Conservation (phyloP, 768 basidiomycete species). For the Mrakia frigida region DNA sequence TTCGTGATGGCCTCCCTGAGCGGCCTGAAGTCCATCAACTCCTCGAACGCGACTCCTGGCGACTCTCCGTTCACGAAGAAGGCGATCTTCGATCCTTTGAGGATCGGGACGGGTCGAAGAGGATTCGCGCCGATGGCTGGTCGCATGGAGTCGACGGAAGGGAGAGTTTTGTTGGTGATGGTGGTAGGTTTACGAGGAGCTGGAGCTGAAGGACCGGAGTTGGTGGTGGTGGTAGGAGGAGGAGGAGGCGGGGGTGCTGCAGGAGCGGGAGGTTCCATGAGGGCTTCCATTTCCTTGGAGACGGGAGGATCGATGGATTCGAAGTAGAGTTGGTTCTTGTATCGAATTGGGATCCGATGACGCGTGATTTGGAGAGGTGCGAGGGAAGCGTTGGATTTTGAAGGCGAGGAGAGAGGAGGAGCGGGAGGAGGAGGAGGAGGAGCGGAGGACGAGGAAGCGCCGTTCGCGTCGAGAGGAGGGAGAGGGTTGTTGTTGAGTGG, state of each 20-base stretch:
- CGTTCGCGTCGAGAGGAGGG: background rate
- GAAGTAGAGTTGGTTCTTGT: constrained; percentile 95
- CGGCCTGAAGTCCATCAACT: constrained; percentile 84
- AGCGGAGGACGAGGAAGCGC: background rate
- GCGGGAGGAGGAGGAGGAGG: background rate
- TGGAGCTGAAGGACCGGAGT: constrained; percentile 40
- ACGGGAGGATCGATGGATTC: constrained; percentile 84
- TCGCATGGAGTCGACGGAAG: constrained; percentile 28
- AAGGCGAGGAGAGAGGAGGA: background rate
- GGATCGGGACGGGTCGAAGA: constrained; percentile 60
- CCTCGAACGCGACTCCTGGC: constrained; percentile 75
- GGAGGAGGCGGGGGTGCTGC: constrained; percentile 55
- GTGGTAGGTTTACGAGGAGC: constrained; percentile 47
- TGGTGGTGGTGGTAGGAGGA: constrained; percentile 44
- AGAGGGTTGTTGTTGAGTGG: background rate
- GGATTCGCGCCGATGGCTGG: constrained; percentile 41
- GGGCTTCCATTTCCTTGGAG: constrained; percentile 83
- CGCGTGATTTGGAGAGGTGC: constrained; percentile 55
- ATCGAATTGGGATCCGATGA: constrained; percentile 86
- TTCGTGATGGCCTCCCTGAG: constrained; percentile 60
- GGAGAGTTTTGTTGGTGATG: constrained; percentile 32
- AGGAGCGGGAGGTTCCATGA: constrained; percentile 66
- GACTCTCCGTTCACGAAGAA: constrained; percentile 91
- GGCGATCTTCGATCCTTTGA: constrained; percentile 66
- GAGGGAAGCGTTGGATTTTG: background rate